A percentile compares a stretch with the other conserved stretches of the same genome.
Evolutionary conservation across 2,329 filamentous ascomycete species (phyloP).

Genomic region (Neonectria sp.): DNA sequence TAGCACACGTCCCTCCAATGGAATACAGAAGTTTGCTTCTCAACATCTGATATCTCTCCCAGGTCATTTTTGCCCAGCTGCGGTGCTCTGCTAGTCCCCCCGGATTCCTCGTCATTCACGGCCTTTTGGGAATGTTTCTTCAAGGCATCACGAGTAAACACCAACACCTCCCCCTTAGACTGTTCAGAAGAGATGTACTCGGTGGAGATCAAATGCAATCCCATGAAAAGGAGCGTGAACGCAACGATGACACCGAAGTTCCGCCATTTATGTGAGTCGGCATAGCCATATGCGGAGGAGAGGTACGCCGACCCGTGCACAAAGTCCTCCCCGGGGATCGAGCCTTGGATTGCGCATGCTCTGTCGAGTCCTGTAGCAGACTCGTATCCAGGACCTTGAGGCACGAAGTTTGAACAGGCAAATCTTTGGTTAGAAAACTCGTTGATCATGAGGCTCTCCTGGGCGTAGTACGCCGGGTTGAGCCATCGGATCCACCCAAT

Average conservation of each 20-base stretch:
- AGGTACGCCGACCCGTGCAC: conserved; percentile 25
- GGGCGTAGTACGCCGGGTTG: conserved; percentile 71
- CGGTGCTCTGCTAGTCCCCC: background rate
- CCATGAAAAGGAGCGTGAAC: conserved; percentile 67
- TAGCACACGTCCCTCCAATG: conserved; percentile 81
- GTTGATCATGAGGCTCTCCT: conserved; percentile 37
- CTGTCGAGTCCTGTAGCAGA: conserved; percentile 6
- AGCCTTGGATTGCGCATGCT: conserved; percentile 25
- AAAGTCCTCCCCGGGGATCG: conserved; percentile 21
- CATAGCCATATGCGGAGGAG: conserved; percentile 22
- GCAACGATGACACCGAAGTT: conserved; percentile 75
- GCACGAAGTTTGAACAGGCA: conserved; percentile 23
- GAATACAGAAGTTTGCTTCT: conserved; percentile 62
- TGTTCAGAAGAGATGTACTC: conserved; percentile 23
- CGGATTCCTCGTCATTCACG: conserved; percentile 75
- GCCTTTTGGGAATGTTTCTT: conserved; percentile 63
- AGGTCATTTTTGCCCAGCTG: background rate
- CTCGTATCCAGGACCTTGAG: conserved; percentile 18
- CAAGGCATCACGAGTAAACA: conserved; percentile 26
- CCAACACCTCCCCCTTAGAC: conserved; percentile 30
- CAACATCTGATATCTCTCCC: conserved; percentile 16
- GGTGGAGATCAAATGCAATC: conserved; percentile 19
- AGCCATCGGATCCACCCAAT: conserved; percentile 74
- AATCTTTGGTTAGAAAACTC: conserved; percentile 25
- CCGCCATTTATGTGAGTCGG: conserved; percentile 61